A percentile compares a stretch with the other conserved stretches of the same genome.
These are phyloP conservation scores for Immersiporthe knoxdaviesiana DNA, from an alignment of 2,329 filamentous ascomycete species.

Conservation along the genomic window DNA sequence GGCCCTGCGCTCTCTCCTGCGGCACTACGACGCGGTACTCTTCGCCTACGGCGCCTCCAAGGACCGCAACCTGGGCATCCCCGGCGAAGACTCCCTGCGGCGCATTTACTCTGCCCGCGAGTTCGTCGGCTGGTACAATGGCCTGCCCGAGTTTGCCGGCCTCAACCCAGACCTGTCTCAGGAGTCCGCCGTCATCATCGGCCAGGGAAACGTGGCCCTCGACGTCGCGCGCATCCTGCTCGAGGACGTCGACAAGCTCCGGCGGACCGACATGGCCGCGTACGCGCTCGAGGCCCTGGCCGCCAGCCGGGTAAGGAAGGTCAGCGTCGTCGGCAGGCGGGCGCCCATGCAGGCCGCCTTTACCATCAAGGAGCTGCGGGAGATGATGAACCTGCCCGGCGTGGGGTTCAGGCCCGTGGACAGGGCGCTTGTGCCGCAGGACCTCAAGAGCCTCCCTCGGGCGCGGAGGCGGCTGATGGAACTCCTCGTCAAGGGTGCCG, in stretches of 20 bases:
- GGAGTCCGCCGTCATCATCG: conserved; percentile 84
- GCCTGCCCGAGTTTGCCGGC: conserved; percentile 77
- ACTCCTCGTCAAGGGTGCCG: conserved; percentile 78
- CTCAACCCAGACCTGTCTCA: conserved; percentile 73
- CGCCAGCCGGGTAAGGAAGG: conserved; percentile 73
- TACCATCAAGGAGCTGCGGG: conserved; percentile 91
- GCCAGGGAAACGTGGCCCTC: conserved; percentile 94
- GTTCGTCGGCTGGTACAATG: conserved; percentile 99
- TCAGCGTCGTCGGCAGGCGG: conserved; percentile 85
- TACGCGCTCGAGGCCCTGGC: conserved; percentile 76
- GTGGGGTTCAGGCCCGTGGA: conserved; percentile 75
- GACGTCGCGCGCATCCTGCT: conserved; percentile 91
- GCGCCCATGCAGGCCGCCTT: conserved; percentile 93
- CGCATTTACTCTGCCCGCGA: conserved; percentile 87
- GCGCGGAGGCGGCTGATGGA: conserved; percentile 78
- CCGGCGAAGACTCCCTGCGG: conserved; percentile 72
- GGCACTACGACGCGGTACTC: conserved; percentile 88
- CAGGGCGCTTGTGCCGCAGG: conserved; percentile 65
- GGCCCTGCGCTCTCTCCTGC: conserved; percentile 68
- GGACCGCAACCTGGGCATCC: conserved; percentile 77
- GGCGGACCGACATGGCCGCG: conserved; percentile 86
- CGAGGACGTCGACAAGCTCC: conserved; percentile 71
- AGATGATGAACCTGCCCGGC: conserved; percentile 76
- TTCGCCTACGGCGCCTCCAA: conserved; percentile 91
- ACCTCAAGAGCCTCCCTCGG: conserved; percentile 72